phyloP scores from a whole-genome alignment of 345 rosid genomes.

The Conringia planisiliqua region DNA sequence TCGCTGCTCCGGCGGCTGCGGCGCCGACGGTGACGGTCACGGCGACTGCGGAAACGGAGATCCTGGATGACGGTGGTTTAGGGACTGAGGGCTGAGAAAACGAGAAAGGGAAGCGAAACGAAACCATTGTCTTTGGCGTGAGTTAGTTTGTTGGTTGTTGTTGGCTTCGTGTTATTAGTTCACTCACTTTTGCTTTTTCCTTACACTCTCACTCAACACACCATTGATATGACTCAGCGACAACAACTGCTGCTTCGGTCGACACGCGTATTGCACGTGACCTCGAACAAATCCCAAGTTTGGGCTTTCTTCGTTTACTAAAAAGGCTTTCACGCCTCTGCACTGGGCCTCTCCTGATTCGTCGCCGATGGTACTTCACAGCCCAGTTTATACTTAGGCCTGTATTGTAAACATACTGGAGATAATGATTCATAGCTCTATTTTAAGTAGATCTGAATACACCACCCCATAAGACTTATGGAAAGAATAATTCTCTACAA shows the following conservation, averaged over 20 bases:
- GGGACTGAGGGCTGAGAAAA: slow-evolving; percentile 59
- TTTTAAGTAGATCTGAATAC: too few species aligned
- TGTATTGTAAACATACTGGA: too few species aligned
- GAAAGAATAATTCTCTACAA: too few species aligned
- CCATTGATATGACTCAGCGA: slow-evolving; percentile 27
- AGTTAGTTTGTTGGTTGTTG: too few species aligned
- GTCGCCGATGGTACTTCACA: too few species aligned
- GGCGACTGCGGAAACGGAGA: slow-evolving; percentile 37
- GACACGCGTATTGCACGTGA: slow-evolving; percentile 26
- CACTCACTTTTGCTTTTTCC: background rate
- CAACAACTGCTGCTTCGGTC: background rate
- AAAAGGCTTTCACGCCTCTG: too few species aligned
- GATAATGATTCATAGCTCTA: too few species aligned
- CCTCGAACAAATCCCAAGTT: background rate
- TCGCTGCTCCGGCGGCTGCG: slow-evolving; percentile 44
- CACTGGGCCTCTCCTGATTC: too few species aligned
- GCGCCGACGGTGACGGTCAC: slow-evolving; percentile 38
- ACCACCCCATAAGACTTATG: too few species aligned
- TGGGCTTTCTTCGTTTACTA: slow-evolving; percentile 1
- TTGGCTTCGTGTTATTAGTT: too few species aligned
- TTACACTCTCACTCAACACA: background rate
- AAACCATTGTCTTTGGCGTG: slow-evolving; percentile 45
- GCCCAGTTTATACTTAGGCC: too few species aligned
- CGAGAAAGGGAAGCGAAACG: slow-evolving; percentile 80
- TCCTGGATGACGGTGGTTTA: slow-evolving; percentile 25